These are phyloP conservation scores for Roridomyces roridus DNA, from an alignment of 768 basidiomycete species.

Conservation along the genomic window DNA sequence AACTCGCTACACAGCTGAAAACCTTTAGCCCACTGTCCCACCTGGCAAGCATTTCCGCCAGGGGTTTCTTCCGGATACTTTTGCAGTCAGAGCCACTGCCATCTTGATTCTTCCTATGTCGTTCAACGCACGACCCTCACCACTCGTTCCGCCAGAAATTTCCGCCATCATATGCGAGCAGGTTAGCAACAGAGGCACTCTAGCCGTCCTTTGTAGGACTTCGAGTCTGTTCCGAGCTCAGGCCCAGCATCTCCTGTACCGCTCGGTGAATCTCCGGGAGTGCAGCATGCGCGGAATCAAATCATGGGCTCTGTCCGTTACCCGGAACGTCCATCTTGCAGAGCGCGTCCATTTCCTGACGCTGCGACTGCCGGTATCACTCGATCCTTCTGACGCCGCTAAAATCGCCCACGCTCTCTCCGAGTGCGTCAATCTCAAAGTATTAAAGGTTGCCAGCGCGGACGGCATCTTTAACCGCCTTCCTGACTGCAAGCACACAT, in stretches of 20 bases:
- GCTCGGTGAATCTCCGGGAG: slow-evolving; percentile 10
- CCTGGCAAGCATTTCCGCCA: too few species aligned
- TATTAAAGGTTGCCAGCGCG: neutral
- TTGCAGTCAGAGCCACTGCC: too few species aligned
- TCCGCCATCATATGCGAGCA: too few species aligned
- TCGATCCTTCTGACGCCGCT: neutral
- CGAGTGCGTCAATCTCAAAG: slow-evolving; percentile 1
- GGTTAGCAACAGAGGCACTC: neutral
- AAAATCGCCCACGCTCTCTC: neutral
- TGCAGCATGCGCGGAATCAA: neutral
- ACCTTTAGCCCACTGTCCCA: too few species aligned
- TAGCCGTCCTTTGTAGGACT: slow-evolving; percentile 10
- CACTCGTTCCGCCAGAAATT: too few species aligned
- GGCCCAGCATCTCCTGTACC: slow-evolving; percentile 14
- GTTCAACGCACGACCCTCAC: too few species aligned
- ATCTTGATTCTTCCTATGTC: too few species aligned
- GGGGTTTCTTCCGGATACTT: too few species aligned
- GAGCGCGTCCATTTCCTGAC: neutral
- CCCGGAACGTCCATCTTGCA: neutral
- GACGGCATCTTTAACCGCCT: too few species aligned
- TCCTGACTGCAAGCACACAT: neutral
- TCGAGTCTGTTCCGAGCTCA: slow-evolving; percentile 9
- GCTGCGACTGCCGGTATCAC: neutral
- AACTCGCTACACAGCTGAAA: too few species aligned
- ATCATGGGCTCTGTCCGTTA: slow-evolving; percentile 14